Percentiles rank a stretch among this genome's conserved stretches.
Conservation (phyloP, 1,284 basidiomycete species). For the Microstroma glucosiphilum region DNA sequence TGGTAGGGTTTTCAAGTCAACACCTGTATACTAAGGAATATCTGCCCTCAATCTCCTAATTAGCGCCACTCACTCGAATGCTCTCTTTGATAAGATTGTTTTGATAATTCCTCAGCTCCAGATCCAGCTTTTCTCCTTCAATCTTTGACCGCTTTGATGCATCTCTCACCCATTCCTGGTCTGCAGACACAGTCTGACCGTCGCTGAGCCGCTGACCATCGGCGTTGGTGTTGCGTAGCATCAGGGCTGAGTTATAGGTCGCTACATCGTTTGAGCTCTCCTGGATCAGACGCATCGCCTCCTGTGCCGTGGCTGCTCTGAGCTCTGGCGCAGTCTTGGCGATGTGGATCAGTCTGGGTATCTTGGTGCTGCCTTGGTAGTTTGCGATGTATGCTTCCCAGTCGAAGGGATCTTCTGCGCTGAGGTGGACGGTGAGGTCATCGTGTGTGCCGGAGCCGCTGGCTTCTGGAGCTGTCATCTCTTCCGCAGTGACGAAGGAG, state of each 20-base stretch:
- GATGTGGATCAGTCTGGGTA: background rate
- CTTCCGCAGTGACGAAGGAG: too few species aligned
- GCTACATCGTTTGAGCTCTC: background rate
- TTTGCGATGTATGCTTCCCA: constrained; percentile 33
- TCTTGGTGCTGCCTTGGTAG: background rate
- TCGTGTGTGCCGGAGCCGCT: background rate
- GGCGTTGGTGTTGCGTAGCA: constrained; percentile 13
- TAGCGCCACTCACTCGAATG: constrained; percentile 58
- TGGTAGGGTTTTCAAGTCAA: too few species aligned
- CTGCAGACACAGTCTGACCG: constrained; percentile 10
- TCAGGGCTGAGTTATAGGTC: constrained; percentile 18
- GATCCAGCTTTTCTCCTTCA: constrained; percentile 69
- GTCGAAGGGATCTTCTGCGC: constrained; percentile 28
- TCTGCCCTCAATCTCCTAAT: too few species aligned
- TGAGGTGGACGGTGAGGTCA: background rate
- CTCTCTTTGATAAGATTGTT: constrained; percentile 92
- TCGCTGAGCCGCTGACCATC: too few species aligned
- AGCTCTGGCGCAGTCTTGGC: constrained; percentile 18
- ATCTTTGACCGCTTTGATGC: constrained; percentile 60
- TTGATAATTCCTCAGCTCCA: constrained; percentile 79
- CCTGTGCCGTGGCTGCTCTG: constrained; percentile 9
- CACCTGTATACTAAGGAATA: too few species aligned
- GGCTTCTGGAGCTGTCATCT: too few species aligned
- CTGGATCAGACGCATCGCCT: background rate
- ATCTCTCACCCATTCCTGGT: constrained; percentile 62